Evolutionary conservation across 371 early-diverging fungal genomes (phyloP).

Genomic region (Dinochytrium kinnereticum): DNA sequence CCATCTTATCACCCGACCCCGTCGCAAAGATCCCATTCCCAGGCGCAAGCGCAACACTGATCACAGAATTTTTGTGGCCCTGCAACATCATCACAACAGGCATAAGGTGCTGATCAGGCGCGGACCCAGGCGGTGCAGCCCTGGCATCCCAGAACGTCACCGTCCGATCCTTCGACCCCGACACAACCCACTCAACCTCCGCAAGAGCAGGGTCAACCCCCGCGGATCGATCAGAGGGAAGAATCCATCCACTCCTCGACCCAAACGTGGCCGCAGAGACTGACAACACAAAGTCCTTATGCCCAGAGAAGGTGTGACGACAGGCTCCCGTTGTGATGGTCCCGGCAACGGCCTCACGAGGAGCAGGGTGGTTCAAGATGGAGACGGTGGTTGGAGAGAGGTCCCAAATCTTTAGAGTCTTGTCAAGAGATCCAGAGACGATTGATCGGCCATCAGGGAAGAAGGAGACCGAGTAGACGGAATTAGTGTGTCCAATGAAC

Average conservation of each 20-base stretch:
- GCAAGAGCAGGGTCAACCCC: conserved; percentile 31
- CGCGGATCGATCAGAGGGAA: neutral
- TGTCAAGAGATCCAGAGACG: conserved; percentile 94
- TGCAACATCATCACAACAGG: conserved; percentile 79
- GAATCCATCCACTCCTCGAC: conserved; percentile 32
- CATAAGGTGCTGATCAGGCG: conserved; percentile 8
- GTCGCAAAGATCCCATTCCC: conserved; percentile 89
- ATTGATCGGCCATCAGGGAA: conserved; percentile 89
- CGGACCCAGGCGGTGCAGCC: conserved; percentile 21
- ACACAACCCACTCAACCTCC: conserved; percentile 84
- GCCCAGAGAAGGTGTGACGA: conserved; percentile 63
- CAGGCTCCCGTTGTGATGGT: conserved; percentile 40
- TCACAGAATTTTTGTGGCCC: conserved; percentile 98
- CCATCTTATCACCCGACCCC: conserved; percentile 93
- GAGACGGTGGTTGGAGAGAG: conserved; percentile 55
- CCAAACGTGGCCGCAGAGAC: conserved; percentile 86
- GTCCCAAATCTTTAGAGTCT: conserved; percentile 96
- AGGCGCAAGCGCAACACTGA: conserved; percentile 88
- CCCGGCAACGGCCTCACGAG: conserved; percentile 18
- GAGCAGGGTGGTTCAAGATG: conserved; percentile 21
- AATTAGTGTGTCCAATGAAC: conserved; percentile 95
- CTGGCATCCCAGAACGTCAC: conserved; percentile 95
- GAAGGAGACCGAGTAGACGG: conserved; percentile 96
- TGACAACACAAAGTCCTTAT: conserved; percentile 95
- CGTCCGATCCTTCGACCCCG: conserved; percentile 93